Conservation (phyloP, 2,329 filamentous ascomycete species). For the Berkeleyomyces basicola region DNA sequence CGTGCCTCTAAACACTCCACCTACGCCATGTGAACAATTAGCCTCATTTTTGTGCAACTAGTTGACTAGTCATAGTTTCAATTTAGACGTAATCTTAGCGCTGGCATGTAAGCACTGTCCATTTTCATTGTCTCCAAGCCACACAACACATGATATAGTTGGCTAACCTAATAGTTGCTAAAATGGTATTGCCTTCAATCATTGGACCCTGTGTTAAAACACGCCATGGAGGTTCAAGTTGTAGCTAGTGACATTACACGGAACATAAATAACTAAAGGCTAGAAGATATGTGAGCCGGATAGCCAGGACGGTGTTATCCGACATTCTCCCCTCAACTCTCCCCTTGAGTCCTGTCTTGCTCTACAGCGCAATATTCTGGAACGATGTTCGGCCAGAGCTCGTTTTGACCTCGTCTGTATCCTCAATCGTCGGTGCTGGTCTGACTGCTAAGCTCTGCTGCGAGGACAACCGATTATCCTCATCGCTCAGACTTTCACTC, state of each 20-base stretch:
- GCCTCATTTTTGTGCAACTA: too few relatives aligned
- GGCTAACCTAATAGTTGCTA: too few relatives aligned
- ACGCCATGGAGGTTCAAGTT: too few relatives aligned
- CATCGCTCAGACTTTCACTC: constrained; percentile 19
- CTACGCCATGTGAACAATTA: too few relatives aligned
- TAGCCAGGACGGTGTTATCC: background rate
- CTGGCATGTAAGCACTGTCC: background rate
- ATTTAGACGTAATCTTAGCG: background rate
- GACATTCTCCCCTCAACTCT: background rate
- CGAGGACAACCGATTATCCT: constrained; percentile 25
- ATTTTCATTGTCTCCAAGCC: too few relatives aligned
- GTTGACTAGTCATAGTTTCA: background rate
- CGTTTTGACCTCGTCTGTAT: constrained; percentile 3
- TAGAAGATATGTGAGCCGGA: background rate
- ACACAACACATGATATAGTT: too few relatives aligned
- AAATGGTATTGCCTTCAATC: too few relatives aligned
- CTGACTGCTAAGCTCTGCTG: constrained; percentile 28
- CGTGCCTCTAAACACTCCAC: background rate
- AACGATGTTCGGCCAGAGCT: constrained; percentile 6
- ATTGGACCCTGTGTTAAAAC: too few relatives aligned
- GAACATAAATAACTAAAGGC: too few relatives aligned
- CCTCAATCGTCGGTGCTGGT: constrained; percentile 3
- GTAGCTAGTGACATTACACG: too few relatives aligned
- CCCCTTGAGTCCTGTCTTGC: too few relatives aligned
- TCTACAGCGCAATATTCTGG: constrained; percentile 12